Base-by-base conservation (phyloP, 177 flowering plant genomes). In the Vitis hybrid region DNA sequence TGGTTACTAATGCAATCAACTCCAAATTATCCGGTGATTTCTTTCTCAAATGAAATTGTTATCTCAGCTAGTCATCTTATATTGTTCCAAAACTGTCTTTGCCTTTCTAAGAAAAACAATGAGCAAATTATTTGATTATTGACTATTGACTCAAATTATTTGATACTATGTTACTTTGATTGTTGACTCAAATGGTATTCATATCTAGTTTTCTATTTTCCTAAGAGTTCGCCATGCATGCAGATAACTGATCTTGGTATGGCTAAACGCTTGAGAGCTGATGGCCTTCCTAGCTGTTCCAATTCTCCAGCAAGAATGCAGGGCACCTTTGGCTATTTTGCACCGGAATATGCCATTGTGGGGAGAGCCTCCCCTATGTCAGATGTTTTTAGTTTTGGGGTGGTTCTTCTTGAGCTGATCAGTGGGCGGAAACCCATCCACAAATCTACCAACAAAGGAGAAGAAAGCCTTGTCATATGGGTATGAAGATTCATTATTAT, bases 321-420 rank as follows among this genome's bases (percentile, higher is more conserved):
- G 69, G 98, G 98, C n/a, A 95, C 98, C 21, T 95, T 95, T 72
- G 99, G 99, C 62, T 95, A 95, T 82, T 95, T 95, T 85, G 98
- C 99, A 61, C 98, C 99, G 11, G 99, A 95, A 80, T 93, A 89
- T 81, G 97, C 98, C 23, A 91, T 88, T 73, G 78, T 87, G 72
- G 99, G 99, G 67, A 87, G 82, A 84, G 91, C 93, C 51, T 89
- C 97, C 21, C 82, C 88, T 18, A 91, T 88, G 76, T 93, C 99
- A 1, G 99, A 95, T 84, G 97, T 95, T 69, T 95, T 93, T 85
- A 95, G 99, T 75, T 95, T 91, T 74, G 99, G 99, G 11, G 99
- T 95, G 32, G 98, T 95, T 75, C 95, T 95, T 75, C 92, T 95
- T 67, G 99, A 95, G 83, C 82, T 95, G 67, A 90, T 93, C 72